Evolutionary conservation across 176 grass and related monocot species (phyloP).

Genomic region (Guadua angustifolia): DNA sequence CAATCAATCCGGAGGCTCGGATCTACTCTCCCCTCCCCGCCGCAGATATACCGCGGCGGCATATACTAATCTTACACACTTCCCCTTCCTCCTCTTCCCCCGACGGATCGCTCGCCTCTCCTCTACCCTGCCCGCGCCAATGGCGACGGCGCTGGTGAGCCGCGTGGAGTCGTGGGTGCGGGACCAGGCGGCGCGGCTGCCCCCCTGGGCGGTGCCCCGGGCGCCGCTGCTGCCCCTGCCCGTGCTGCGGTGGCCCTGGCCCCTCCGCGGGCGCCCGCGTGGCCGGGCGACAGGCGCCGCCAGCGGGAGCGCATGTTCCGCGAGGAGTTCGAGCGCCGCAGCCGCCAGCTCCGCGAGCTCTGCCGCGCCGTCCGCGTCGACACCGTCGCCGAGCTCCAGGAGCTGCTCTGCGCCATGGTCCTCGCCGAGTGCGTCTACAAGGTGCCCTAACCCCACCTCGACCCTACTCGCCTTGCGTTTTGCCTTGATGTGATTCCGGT

Average conservation of each 20-base stretch:
- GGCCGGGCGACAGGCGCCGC: constrained; percentile 46
- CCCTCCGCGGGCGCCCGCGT: constrained; percentile 45
- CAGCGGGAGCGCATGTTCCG: constrained; percentile 67
- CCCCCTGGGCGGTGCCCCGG: constrained; percentile 50
- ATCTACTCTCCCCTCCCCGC: no score
- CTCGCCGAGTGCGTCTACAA: constrained; percentile 96
- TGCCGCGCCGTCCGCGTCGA: constrained; percentile 78
- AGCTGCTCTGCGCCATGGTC: constrained; percentile 89
- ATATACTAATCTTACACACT: constrained; percentile 40
- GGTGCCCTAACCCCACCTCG: constrained; percentile 40
- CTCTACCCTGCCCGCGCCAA: constrained; percentile 5
- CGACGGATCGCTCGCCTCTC: constrained; percentile 37
- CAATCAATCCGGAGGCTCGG: no score
- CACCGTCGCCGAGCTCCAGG: constrained; percentile 81
- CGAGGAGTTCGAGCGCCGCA: constrained; percentile 65
- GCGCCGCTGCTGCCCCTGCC: neutral
- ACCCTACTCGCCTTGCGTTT: neutral
- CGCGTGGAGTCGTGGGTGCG: constrained; percentile 76
- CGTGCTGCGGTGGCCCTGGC: constrained; percentile 51
- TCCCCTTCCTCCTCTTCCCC: neutral
- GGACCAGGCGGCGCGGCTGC: constrained; percentile 60
- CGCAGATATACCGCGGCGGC: neutral
- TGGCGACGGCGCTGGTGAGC: constrained; percentile 58
- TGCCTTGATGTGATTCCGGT: neutral
- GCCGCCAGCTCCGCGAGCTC: constrained; percentile 60